phyloP scores from a whole-genome alignment of 805 yeast genomes.

The Scheffersomyces lignosus region DNA sequence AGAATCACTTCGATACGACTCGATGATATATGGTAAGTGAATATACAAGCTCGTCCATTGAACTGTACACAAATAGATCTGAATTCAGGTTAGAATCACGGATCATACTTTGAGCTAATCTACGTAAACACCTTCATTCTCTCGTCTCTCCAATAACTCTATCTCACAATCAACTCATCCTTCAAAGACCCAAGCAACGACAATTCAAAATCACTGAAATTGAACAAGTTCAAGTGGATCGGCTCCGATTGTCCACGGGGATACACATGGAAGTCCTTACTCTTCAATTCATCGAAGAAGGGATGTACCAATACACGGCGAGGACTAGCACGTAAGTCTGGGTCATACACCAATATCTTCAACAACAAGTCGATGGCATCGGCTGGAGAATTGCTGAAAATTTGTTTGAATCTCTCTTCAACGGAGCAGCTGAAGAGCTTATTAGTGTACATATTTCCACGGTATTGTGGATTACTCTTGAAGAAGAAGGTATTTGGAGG shows the following conservation, averaged over 20 bases:
- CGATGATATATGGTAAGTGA: no score
- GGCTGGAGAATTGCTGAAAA: conserved; percentile 69
- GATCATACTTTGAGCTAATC: no score
- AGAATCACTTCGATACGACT: no score
- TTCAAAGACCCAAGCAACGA: conserved; percentile 45
- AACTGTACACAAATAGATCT: no score
- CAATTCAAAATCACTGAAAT: conserved; percentile 70
- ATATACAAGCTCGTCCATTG: no score
- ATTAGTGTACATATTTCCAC: conserved; percentile 71
- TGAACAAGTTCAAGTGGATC: conserved; percentile 52
- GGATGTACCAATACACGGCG: conserved; percentile 82
- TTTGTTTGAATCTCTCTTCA: conserved; percentile 47
- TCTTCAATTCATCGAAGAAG: conserved; percentile 84
- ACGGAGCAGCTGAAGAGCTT: conserved; percentile 59
- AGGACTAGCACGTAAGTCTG: conserved; percentile 78
- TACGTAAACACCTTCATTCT: no score
- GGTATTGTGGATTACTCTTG: conserved; percentile 71
- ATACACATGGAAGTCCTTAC: conserved; percentile 47
- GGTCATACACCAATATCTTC: conserved; percentile 85
- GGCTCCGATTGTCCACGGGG: conserved; percentile 54
- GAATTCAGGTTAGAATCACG: no score
- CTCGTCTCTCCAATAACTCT: no score
- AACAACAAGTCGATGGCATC: conserved; percentile 84
- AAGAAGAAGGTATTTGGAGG: conserved; percentile 70
- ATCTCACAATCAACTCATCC: conserved; percentile 25